A percentile compares a stretch with the other conserved stretches of the same genome.
phyloP scores from a whole-genome alignment of 2,329 filamentous ascomycete species.

The Ascochyta lentis region DNA sequence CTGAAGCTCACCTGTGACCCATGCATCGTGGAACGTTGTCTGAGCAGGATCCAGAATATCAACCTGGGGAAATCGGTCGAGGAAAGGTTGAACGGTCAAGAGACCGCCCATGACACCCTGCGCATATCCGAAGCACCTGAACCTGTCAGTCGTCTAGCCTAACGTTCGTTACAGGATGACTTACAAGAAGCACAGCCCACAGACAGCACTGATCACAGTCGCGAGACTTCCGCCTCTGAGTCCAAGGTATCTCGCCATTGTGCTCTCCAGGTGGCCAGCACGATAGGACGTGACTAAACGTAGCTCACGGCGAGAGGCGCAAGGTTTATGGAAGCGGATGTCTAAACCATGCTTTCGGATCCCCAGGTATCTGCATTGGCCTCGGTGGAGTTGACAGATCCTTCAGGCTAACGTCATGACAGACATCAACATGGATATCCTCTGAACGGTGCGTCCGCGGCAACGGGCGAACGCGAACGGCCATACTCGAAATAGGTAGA shows the following conservation, averaged over 20 bases:
- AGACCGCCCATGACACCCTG: constrained; percentile 72
- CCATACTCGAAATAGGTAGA: constrained; percentile 1
- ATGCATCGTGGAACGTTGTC: constrained; percentile 28
- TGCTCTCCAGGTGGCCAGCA: constrained; percentile 7
- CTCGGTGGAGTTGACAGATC: constrained; percentile 2
- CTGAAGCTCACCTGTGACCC: constrained; percentile 30
- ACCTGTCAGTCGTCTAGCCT: constrained; percentile 15
- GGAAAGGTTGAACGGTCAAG: constrained; percentile 70
- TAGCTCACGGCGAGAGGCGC: background rate
- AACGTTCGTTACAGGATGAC: constrained; percentile 2
- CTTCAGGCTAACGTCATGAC: constrained; percentile 17
- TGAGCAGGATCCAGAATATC: constrained; percentile 28
- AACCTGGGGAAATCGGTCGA: constrained; percentile 44
- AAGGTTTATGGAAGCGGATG: constrained; percentile 7
- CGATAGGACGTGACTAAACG: constrained; percentile 1
- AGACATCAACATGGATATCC: background rate
- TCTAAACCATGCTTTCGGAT: constrained; percentile 5
- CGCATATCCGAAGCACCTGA: constrained; percentile 65
- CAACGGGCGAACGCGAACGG: background rate
- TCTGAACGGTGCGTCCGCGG: background rate
- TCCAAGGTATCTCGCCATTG: constrained; percentile 34
- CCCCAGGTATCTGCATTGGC: background rate
- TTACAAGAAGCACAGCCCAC: constrained; percentile 39
- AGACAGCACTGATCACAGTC: constrained; percentile 32
- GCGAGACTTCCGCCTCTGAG: constrained; percentile 29